Evolutionary conservation across 192 early-diverging fungal genomes (phyloP), one percentile per base, ranked within the genome.

Genomic region (Coemansia sp.): DNA sequence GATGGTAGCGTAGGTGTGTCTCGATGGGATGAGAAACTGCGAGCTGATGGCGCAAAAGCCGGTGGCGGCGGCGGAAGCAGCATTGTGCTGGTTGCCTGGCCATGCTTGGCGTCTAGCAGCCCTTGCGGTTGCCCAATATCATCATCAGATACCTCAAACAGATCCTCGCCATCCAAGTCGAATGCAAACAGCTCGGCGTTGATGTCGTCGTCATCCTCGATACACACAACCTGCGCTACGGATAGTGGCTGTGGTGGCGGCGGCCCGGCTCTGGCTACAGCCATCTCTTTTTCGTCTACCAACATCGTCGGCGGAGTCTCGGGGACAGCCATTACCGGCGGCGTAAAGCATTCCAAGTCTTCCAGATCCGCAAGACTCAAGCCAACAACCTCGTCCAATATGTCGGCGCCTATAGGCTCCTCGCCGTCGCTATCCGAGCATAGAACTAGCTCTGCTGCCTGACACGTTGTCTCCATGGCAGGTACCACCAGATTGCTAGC

Each of bases 131-230:
- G 47, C 36, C 27, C 29, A 38, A 53, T 40, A 11, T 7, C 78
- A 22, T 69, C 59, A 41, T 75, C 69, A 9, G 69, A 74, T 17
- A 81, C 17, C 22, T 72, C 37, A n/a, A 75, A 36, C 39, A 81
- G 62, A 17, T 81, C 73, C 11, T 57, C 42, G 25, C 57, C 39
- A 49, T 58, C 46, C 19, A 81, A 56, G 39, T 81, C 66, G 64
- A 81, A 69, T 2, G 36, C 54, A 0, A 75, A 51, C 25, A 70
- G 35, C 4, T 64, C 64, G 6, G 20, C 27, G 32, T 67, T 65
- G 11, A 58, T 22, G 24, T 14, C 60, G 54, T 62, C 65, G 10
- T 73, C 78, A 14, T 70, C 69, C 27, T 63, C 65, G 25, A 75
- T 61, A 36, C 25, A 47, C 10, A 27, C 51, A 32, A 22, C 51